Conservation (phyloP, 2,329 filamentous ascomycete species). For the Clarireedia paspali region DNA sequence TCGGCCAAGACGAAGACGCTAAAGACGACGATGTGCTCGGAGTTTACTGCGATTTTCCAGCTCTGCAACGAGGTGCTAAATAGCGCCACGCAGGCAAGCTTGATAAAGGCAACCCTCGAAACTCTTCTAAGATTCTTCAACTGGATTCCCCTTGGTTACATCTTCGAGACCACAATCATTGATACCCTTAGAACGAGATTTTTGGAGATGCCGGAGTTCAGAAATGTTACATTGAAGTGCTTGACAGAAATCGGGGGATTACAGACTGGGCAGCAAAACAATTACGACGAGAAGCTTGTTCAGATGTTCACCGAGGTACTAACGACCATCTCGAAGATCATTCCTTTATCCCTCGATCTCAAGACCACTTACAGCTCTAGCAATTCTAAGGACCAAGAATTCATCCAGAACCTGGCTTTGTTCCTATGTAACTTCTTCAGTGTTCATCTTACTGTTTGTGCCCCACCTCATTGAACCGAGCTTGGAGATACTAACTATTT, state of each 20-base stretch:
- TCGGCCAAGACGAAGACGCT: slow-evolving; percentile 92
- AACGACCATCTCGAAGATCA: slow-evolving; percentile 86
- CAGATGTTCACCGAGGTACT: slow-evolving; percentile 98
- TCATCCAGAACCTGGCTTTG: slow-evolving; percentile 91
- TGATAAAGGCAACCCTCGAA: slow-evolving; percentile 95
- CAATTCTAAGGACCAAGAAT: slow-evolving; percentile 91
- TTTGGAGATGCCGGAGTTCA: slow-evolving; percentile 86
- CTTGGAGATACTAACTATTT: slow-evolving; percentile 16
- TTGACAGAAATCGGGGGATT: slow-evolving; percentile 94
- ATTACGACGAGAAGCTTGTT: slow-evolving; percentile 91
- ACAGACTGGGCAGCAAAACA: slow-evolving; percentile 66
- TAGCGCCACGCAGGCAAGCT: slow-evolving; percentile 76
- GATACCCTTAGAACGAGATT: slow-evolving; percentile 90
- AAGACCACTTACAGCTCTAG: slow-evolving; percentile 87
- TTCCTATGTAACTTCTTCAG: slow-evolving; percentile 97
- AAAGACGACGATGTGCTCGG: slow-evolving; percentile 97
- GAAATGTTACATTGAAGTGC: slow-evolving; percentile 93
- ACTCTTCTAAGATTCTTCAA: slow-evolving; percentile 94
- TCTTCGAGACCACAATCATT: slow-evolving; percentile 96
- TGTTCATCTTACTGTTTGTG: slow-evolving; percentile 72
- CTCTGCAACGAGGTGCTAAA: slow-evolving; percentile 92
- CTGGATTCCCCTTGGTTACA: slow-evolving; percentile 98
- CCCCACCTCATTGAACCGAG: background rate
- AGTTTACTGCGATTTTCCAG: slow-evolving; percentile 98
- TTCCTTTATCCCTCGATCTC: slow-evolving; percentile 82